Conservation (phyloP, 2,329 filamentous ascomycete genomes). For the Lasiodiplodia theobromae region DNA sequence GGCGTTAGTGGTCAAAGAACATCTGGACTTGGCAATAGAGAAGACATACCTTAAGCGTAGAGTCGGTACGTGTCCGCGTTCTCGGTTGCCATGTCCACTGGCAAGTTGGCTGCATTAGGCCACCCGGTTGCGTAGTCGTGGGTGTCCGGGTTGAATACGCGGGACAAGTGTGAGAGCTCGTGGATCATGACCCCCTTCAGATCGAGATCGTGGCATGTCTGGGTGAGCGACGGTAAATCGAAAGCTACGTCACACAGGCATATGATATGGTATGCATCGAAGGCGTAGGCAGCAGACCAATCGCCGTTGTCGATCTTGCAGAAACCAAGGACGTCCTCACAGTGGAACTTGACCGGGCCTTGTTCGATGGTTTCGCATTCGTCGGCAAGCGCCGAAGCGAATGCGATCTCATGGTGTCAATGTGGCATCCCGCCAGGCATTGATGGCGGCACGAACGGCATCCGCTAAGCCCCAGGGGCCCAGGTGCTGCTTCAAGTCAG, state of each 20-base stretch:
- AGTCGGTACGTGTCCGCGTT: constrained; percentile 69
- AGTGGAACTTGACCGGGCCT: neutral
- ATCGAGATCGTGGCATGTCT: constrained; percentile 68
- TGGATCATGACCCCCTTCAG: constrained; percentile 70
- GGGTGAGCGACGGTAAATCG: constrained; percentile 57
- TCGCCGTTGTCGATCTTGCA: neutral
- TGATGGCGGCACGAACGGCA: too few relatives aligned
- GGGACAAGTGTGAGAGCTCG: constrained; percentile 69
- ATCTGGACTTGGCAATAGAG: constrained; percentile 9
- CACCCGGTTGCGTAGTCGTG: constrained; percentile 60
- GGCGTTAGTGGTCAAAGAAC: constrained; percentile 32
- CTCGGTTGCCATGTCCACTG: constrained; percentile 59
- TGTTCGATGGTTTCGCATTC: neutral
- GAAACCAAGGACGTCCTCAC: constrained; percentile 2
- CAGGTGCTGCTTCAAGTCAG: too few relatives aligned
- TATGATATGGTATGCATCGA: neutral
- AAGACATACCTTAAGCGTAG: constrained; percentile 56
- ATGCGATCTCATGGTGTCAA: too few relatives aligned
- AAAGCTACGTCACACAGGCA: neutral
- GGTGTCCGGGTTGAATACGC: constrained; percentile 61
- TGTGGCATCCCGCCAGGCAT: too few relatives aligned
- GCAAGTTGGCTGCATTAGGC: constrained; percentile 54
- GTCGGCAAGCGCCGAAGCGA: neutral
- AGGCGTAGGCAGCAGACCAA: constrained; percentile 3
- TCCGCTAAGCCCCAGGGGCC: too few relatives aligned